These are phyloP conservation scores for Persicaria tinctoria DNA, from an alignment of 148 eudicot genomes.

Conservation along the genomic window DNA sequence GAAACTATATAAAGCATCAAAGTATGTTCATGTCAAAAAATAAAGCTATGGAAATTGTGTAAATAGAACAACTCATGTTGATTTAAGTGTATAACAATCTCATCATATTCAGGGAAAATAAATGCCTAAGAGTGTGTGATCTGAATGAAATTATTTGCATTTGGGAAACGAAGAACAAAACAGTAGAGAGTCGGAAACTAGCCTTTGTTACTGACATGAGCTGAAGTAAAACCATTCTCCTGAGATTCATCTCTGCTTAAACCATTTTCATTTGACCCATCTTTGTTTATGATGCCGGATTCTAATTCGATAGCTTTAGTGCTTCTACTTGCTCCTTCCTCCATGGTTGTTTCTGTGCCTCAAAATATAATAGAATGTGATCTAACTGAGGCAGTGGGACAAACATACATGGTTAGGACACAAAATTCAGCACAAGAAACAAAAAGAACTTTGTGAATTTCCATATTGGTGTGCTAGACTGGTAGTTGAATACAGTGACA, in stretches of 20 bases:
- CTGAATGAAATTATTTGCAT: no score
- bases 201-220: conserved; percentile 1
- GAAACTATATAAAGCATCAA: background rate
- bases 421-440: background rate
- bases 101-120: background rate
- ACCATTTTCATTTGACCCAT: background rate
- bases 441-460: background rate
- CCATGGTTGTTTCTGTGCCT: background rate
- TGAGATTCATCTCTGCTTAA: background rate
- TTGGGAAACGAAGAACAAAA: background rate
- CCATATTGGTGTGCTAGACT: conserved; percentile 11
- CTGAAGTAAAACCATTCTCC: background rate
- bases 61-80: no score
- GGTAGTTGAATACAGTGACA: background rate
- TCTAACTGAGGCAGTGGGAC: background rate
- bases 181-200: background rate
- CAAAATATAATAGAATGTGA: background rate
- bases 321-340: background rate
- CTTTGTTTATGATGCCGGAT: background rate
- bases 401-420: background rate
- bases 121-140: background rate
- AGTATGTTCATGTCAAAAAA: background rate
- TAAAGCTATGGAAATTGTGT: background rate
- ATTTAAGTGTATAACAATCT: background rate
- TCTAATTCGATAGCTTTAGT: background rate